Base-by-base conservation (phyloP, 106 monocot genomes). In the Acorus gramineus region DNA sequence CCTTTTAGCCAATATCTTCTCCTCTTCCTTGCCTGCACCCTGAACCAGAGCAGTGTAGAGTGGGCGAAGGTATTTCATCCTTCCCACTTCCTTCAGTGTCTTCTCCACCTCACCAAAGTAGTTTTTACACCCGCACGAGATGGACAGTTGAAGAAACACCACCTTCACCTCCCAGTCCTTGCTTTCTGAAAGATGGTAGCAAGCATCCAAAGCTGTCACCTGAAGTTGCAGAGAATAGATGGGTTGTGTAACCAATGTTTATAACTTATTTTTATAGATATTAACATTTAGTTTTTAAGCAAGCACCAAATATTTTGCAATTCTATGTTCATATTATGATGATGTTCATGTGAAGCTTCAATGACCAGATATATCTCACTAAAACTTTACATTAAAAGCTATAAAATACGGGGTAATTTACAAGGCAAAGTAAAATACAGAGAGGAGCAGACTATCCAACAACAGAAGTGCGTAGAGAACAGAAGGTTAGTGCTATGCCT, bases 21-120 rank as follows among this genome's bases (percentile, higher is more conserved):
- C 87, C 73, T 90, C 86, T 2, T 85, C 90, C 46, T 62, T 64
- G 0, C 14, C 60, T 0, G 57, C 54, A 9, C 80, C 78, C 57
- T 79, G 65, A 1, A 78, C 80, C 65, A 96, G 57, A 8, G 84
- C 63, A 7, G 84, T 81, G 56, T 96, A 90, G n/a, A 96, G 74
- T 0, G 80, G 85, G 2, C 96, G 90, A 4, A 96, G 82, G 53
- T 96, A 96, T 74, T 77, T 96, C 96, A 90, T 96, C 74, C 96
- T 80, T 14, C 96, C 96, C 10, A 96, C 96, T 65, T 78, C 80
- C 67, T 91, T 96, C 53, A 91, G 45, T 2, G 87, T 66, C 52
- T 70, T 91, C 72, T 96, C 96, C 8, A 87, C 87, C 72, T 74
- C 84, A 0, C 61, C 64, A 12, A 76, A 77, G 80, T 87, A 91